Evolutionary conservation across 2,329 filamentous ascomycete species (phyloP).

Genomic region (Fusarium verticillioides): DNA sequence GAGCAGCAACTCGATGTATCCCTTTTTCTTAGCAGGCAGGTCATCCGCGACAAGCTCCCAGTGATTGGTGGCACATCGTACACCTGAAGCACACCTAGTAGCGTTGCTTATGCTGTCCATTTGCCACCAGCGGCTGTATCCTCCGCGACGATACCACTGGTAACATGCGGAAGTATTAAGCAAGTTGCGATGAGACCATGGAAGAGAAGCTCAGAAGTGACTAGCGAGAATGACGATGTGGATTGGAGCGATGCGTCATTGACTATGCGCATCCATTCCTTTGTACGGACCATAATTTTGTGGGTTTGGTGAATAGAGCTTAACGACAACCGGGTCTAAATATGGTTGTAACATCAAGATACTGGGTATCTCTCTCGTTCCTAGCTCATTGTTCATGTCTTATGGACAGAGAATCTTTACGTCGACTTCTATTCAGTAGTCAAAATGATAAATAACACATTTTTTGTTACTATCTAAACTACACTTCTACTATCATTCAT

Average conservation of each 20-base stretch:
- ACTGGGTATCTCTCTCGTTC: neutral
- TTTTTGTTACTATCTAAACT: neutral
- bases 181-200: no score
- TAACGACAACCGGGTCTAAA: rapidly evolving
- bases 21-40: neutral
- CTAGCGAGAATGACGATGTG: no score
- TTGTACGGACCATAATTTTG: rapidly evolving
- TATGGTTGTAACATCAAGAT: rapidly evolving
- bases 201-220: neutral
- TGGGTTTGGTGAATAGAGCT: no score
- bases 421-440: rapidly evolving
- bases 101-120: neutral
- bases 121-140: neutral
- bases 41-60: neutral
- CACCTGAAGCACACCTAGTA: neutral
- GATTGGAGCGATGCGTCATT: neutral
- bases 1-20: neutral
- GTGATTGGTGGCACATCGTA: neutral
- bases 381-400: neutral
- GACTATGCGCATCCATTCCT: neutral
- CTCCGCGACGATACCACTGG: neutral
- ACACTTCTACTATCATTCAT: neutral
- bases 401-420: no score
- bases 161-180: no score
- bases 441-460: rapidly evolving